Conservation (phyloP, 768 basidiomycete species). For the Hortiboletus campestris region DNA sequence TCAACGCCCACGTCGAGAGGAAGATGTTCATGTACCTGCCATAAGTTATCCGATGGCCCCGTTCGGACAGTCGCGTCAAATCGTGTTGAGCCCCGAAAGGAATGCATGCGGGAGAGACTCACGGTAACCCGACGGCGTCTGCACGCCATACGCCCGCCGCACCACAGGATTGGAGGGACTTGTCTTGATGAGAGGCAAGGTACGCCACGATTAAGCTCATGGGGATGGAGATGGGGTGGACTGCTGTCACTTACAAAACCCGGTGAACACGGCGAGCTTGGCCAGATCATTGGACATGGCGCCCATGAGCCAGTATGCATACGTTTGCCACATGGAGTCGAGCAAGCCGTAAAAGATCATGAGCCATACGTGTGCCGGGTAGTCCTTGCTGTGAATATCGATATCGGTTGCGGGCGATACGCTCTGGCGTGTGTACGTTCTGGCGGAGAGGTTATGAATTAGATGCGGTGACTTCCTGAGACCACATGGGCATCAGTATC, state of each 20-base stretch:
- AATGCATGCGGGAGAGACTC: constrained; percentile 26
- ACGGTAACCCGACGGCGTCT: constrained; percentile 64
- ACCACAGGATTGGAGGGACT: constrained; percentile 74
- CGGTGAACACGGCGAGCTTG: constrained; percentile 77
- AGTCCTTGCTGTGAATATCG: constrained; percentile 57
- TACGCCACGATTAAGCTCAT: not conserved
- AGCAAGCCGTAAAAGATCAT: constrained; percentile 75
- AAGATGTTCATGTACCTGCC: constrained; percentile 68
- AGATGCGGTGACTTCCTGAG: not conserved
- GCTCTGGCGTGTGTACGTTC: constrained; percentile 56
- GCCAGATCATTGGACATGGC: constrained; percentile 82
- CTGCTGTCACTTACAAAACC: constrained; percentile 62
- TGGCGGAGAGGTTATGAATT: not conserved
- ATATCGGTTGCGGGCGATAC: constrained; percentile 41
- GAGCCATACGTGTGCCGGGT: constrained; percentile 56
- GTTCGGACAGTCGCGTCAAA: not conserved
- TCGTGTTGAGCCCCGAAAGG: not conserved
- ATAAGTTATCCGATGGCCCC: too few relatives aligned
- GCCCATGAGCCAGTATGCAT: constrained; percentile 82
- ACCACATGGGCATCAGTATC: not conserved
- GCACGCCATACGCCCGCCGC: constrained; percentile 72
- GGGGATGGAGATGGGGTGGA: not conserved
- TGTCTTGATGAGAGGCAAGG: constrained; percentile 40
- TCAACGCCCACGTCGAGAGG: constrained; percentile 67
- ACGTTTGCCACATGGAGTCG: constrained; percentile 85